Base-by-base conservation (phyloP, 257 asterid genomes). In the Salvia miltiorrhiza region DNA sequence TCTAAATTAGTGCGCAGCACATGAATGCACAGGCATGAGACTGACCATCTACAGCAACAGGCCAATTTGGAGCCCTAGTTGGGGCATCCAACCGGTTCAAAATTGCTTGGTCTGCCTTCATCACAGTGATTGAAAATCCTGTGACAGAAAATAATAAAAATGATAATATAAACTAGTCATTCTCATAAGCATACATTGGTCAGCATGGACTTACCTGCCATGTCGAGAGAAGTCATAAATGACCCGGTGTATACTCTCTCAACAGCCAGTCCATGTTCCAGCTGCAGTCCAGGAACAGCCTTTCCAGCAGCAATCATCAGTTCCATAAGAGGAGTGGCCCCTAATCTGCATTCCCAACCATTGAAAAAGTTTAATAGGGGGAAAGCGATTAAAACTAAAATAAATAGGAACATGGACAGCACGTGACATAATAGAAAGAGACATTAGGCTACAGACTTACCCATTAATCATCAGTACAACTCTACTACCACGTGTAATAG, bases 231-330 rank as follows among this genome's bases (percentile, higher is more conserved):
- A 37, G 99, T 91, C 99, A 94, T 87, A 79, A 94, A 91, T 71
- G 99, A 94, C 65, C 99, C 99, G 26, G 97, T 89, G 76, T 94
- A 91, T 41, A 94, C 97, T 81, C 97, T 87, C 70, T 91, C 97
- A 80, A 94, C 96, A 65, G 99, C 97, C 73, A 94, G 78, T 69
- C 97, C 99, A 82, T 91, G 91, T 74, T 94, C 96, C 71, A 94
- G 83, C 93, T 94, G 97, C 76, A 94, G 83, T 71, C 76, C 73
- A 40, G 99, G 97, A 62, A 86, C 91, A 63, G 90, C 90, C 78
- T 94, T 94, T 73, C 97, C 97, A 78, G 97, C 93, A 12, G 86
- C 96, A 60, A 94, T 91, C 99, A 94, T 90, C 85, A 94, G 76
- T 86, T 94, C 99, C 96, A 91, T 90, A 59, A 80, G 79, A 71